Evolutionary conservation across 106 monocot genomes (phyloP).

Genomic region (Posidonia australis): DNA sequence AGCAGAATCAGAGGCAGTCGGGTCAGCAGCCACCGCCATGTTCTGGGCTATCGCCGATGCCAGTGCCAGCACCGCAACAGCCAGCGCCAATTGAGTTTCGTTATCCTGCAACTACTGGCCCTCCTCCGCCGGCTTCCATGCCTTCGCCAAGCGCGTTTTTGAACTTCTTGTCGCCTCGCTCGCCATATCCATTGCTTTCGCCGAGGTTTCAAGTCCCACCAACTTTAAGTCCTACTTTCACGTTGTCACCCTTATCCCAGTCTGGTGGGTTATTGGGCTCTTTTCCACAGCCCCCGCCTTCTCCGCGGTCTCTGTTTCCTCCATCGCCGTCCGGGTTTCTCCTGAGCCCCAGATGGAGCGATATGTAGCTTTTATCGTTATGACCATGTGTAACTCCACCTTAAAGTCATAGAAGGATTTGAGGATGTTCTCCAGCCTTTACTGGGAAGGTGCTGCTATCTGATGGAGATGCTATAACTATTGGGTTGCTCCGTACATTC

Average conservation of each 20-base stretch:
- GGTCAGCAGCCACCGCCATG: not conserved
- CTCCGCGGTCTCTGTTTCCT: slow-evolving; percentile 35
- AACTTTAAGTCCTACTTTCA: slow-evolving; percentile 54
- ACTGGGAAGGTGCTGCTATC: no score
- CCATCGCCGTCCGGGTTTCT: slow-evolving; percentile 59
- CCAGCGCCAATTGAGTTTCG: slow-evolving; percentile 2
- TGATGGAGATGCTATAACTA: no score
- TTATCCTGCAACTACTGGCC: not conserved
- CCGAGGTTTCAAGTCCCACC: slow-evolving; percentile 61
- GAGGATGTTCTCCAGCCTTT: no score
- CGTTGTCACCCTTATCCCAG: slow-evolving; percentile 29
- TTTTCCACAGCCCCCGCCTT: slow-evolving; percentile 29
- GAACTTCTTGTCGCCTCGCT: slow-evolving; percentile 48
- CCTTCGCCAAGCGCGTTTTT: slow-evolving; percentile 42
- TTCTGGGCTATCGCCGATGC: not conserved
- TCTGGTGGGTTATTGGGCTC: slow-evolving; percentile 46
- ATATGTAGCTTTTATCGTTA: slow-evolving; percentile 15
- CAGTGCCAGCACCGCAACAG: no score
- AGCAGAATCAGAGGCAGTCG: no score
- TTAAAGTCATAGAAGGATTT: no score
- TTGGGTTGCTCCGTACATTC: no score
- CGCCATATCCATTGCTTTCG: slow-evolving; percentile 55
- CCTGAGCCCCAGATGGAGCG: slow-evolving; percentile 68
- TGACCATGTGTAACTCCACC: not conserved
- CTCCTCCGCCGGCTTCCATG: no score